phyloP scores from a whole-genome alignment of 192 early-diverging fungal genomes.

The Spizellomyces punctatus region DNA sequence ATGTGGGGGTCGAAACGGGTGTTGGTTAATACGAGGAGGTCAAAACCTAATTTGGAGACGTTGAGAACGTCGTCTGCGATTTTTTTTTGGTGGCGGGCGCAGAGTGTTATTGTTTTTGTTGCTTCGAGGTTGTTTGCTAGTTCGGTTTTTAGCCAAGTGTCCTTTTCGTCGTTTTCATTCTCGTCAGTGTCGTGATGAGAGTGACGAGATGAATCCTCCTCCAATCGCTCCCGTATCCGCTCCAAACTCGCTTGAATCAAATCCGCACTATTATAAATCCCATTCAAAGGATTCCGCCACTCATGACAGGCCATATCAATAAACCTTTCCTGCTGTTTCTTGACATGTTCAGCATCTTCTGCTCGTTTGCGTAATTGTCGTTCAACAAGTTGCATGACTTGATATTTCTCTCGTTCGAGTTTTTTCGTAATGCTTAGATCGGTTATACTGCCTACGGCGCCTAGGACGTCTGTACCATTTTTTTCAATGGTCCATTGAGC shows the following conservation, averaged over 20 bases:
- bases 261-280: conserved; percentile 14
- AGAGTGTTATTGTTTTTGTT: conserved; percentile 25
- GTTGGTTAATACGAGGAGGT: background rate
- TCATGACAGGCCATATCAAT: conserved; percentile 41
- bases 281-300: conserved; percentile 40
- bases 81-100: conserved; percentile 32
- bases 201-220: conserved; percentile 1
- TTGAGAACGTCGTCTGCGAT: conserved; percentile 36
- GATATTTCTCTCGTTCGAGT: background rate
- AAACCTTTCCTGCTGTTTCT: conserved; percentile 33
- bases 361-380: background rate
- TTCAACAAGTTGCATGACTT: background rate
- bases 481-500: too few relatives aligned
- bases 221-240: background rate
- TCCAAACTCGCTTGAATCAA: background rate
- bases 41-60: conserved; percentile 16
- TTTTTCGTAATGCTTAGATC: background rate
- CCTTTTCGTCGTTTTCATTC: conserved; percentile 13
- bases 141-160: conserved; percentile 11
- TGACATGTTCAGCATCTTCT: conserved; percentile 31
- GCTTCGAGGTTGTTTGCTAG: conserved; percentile 13
- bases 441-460: too few relatives aligned
- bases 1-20: conserved; percentile 19
- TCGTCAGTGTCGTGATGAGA: conserved; percentile 25
- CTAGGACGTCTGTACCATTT: too few relatives aligned